Evolutionary conservation across 129 eudicot species (phyloP).

Genomic region (Chrysanthemum makinoi): DNA sequence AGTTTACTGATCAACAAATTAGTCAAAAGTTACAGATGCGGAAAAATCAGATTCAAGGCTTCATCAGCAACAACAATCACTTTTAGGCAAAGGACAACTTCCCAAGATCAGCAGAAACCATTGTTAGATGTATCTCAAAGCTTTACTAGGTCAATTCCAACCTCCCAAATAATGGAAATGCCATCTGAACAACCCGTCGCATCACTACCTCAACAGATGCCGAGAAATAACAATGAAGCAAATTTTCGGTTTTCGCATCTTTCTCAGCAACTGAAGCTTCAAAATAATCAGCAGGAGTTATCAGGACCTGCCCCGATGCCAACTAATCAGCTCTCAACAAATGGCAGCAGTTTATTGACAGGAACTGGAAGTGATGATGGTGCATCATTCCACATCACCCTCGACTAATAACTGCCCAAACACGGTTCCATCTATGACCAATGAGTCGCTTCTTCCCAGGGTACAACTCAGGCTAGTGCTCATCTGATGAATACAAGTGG

Average conservation of each 20-base stretch:
- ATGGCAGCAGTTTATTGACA: conserved; percentile 50
- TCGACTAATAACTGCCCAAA: conserved; percentile 75
- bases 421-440: conserved; percentile 39
- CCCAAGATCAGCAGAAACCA: conserved; percentile 36
- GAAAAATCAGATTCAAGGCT: conserved; percentile 72
- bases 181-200: conserved; percentile 40
- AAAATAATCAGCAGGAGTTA: conserved; percentile 35
- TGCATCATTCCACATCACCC: conserved; percentile 92
- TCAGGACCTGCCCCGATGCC: conserved; percentile 36
- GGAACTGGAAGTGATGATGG: conserved; percentile 75
- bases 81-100: conserved; percentile 44
- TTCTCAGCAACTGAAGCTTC: conserved; percentile 43
- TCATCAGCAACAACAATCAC: conserved; percentile 79
- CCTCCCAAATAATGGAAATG: conserved; percentile 50
- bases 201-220: conserved; percentile 54
- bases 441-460: conserved; percentile 45
- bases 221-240: conserved; percentile 39
- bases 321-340: conserved; percentile 53
- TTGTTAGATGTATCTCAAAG: conserved; percentile 19
- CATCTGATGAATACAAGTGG: conserved; percentile 48
- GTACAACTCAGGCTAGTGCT: conserved; percentile 36
- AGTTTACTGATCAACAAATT: conserved; percentile 45
- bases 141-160: conserved; percentile 51
- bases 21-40: conserved; percentile 55
- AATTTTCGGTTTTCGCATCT: conserved; percentile 58